phyloP scores from a whole-genome alignment of 75 land plant species.

The Selaginella moellendorffii region DNA sequence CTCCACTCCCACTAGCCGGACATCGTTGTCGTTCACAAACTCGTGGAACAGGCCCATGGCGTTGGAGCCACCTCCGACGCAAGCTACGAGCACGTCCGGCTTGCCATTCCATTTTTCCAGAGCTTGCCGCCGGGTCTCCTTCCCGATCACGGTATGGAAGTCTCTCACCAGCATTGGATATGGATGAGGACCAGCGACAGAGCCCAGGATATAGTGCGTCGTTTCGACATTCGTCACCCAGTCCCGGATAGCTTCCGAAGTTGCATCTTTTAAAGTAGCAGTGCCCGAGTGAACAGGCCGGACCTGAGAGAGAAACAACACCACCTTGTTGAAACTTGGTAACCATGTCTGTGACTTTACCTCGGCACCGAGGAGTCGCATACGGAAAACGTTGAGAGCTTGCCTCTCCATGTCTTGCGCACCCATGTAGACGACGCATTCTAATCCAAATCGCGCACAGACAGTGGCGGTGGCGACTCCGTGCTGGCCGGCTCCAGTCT shows the following conservation, averaged over 20 bases:
- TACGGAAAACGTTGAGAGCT: conserved; percentile 52
- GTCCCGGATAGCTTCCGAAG: conserved; percentile 69
- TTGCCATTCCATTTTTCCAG: conserved; percentile 95
- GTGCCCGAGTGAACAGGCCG: conserved; percentile 56
- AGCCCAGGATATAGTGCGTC: conserved; percentile 61
- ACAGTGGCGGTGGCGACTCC: conserved; percentile 92
- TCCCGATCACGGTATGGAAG: conserved; percentile 79
- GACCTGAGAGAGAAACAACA: conserved; percentile 29
- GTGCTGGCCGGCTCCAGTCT: conserved; percentile 92
- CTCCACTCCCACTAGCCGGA: conserved; percentile 73
- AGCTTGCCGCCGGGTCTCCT: conserved; percentile 74
- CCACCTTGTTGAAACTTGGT: not conserved
- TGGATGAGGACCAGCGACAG: conserved; percentile 92
- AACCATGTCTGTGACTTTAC: conserved; percentile 22
- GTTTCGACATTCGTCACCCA: conserved; percentile 80
- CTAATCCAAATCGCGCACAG: conserved; percentile 61
- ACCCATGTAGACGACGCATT: conserved; percentile 81
- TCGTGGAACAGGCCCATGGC: conserved; percentile 81
- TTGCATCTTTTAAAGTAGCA: conserved; percentile 71
- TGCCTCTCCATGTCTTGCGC: conserved; percentile 69
- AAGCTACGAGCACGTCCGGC: conserved; percentile 82
- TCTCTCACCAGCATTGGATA: conserved; percentile 71
- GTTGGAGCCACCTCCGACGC: conserved; percentile 94
- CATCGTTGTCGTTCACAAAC: conserved; percentile 58
- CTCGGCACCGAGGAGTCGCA: conserved; percentile 80